Evolutionary conservation across 2,329 filamentous ascomycete species (phyloP), one percentile per base, ranked within the genome.

Genomic region (Hypoxylon sp.): DNA sequence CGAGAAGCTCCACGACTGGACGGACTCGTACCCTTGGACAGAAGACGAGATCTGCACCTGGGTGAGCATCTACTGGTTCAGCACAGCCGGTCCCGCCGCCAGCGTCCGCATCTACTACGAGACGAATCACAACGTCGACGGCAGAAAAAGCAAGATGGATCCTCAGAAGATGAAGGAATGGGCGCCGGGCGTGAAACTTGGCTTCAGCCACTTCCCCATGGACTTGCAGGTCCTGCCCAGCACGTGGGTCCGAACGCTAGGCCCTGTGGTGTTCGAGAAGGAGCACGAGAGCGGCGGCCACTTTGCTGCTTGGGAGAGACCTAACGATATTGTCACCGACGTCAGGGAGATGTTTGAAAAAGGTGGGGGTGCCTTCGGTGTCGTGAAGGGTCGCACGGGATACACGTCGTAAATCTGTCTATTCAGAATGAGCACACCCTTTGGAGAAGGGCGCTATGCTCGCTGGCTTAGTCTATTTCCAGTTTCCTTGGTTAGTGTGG

Each of bases 1-100:
- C 69, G 92, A 95, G 78, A 95, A 95, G 75, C 79, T 95, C 36
- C 87, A 90, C 69, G 89, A 91, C 70, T 95, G 91, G 92, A 89
- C 88, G 0, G 91, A 94, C 71, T 72, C 71, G 0, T 93, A 93
- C 72, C 80, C 85, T 0, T 94, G 91, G 91, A 90, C 87, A 0
- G 89, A 93, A 65, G 90, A 93, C 57, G 91, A 94, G 78, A 84
- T 94, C 7, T 78, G 92, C 24, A 92, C 88, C 0, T 95, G 91
- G 92, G 78, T 93, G 0, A 87, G 83, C 51, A 84, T 94, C 38
- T 94, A 94, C 75, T 87, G 85, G 74, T 93, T 93, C 78, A 89
- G 86, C 7, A 84, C 80, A 0, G 89, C 90, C 0, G 91, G 92
- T 0, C 88, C 91, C 9, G 75, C 87, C 1, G 90, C 91, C 0